Evolutionary conservation across 192 early-diverging fungal genomes (phyloP).

Genomic region (Nowakowskiella sp.): DNA sequence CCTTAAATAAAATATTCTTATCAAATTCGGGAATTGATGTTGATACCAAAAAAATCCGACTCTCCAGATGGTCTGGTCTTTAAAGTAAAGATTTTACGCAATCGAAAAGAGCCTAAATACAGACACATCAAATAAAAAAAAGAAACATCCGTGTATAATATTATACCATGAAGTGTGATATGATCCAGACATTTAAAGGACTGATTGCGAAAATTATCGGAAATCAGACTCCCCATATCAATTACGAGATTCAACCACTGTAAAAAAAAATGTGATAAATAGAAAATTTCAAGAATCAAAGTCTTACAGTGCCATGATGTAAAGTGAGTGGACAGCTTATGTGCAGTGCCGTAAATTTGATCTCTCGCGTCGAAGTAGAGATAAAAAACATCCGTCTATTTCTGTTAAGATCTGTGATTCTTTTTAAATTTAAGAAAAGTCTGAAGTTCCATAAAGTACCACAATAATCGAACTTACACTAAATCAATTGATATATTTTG

Average conservation of each 20-base stretch:
- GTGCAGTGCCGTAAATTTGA: constrained; percentile 35
- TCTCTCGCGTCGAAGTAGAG: constrained; percentile 22
- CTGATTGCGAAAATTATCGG: too few species aligned
- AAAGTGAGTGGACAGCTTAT: constrained; percentile 22
- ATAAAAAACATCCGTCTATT: constrained; percentile 33
- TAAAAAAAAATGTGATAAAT: constrained; percentile 3
- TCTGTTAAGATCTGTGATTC: constrained; percentile 30
- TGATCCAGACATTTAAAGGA: too few species aligned
- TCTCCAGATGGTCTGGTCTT: constrained; percentile 6
- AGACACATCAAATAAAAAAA: too few species aligned
- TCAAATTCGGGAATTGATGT: too few species aligned
- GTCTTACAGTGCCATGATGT: not conserved
- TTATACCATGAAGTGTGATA: too few species aligned
- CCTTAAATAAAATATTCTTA: too few species aligned
- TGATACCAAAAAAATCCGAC: too few species aligned
- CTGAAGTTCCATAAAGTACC: too few species aligned
- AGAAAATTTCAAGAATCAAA: not conserved
- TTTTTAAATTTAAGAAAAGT: constrained; percentile 10
- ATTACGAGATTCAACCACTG: constrained; percentile 40
- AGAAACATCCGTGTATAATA: too few species aligned
- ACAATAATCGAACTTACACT: constrained; percentile 10
- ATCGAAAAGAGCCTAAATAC: constrained; percentile 23
- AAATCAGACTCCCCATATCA: constrained; percentile 28
- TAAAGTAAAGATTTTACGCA: constrained; percentile 37
- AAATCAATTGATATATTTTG: constrained; percentile 2